These are phyloP conservation scores for Friedmanniomyces endolithicus DNA, from an alignment of 495 filamentous ascomycete species.

Conservation along the genomic window DNA sequence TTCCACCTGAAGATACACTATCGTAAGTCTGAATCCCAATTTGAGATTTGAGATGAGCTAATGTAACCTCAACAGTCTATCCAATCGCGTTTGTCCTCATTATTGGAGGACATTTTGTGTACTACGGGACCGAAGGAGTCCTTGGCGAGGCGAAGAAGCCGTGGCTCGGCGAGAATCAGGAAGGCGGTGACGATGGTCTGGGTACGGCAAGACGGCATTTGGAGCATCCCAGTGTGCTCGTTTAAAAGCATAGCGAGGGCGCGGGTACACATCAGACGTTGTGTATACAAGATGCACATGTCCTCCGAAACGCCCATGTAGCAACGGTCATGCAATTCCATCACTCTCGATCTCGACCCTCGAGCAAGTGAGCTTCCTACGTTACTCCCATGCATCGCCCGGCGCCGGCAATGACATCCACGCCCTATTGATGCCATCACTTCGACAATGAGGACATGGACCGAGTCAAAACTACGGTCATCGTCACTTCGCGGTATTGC, in stretches of 20 bases:
- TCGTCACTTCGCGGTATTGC: too few species aligned
- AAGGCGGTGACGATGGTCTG: conserved; percentile 63
- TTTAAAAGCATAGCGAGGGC: conserved; percentile 8
- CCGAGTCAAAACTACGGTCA: too few species aligned
- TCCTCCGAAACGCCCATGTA: too few species aligned
- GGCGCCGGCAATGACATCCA: too few species aligned
- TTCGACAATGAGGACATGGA: too few species aligned
- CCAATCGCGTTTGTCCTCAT: conserved; percentile 91
- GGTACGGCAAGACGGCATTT: conserved; percentile 81
- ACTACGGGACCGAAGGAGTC: conserved; percentile 63
- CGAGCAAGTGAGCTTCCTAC: too few species aligned
- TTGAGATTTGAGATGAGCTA: not conserved
- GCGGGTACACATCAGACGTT: not conserved
- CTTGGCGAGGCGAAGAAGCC: conserved; percentile 90
- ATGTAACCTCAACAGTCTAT: conserved; percentile 42
- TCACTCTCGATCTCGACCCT: too few species aligned
- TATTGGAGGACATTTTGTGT: conserved; percentile 66
- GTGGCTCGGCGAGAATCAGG: conserved; percentile 81
- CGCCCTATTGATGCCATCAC: too few species aligned
- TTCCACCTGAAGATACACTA: conserved; percentile 73
- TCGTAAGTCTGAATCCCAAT: conserved; percentile 18
- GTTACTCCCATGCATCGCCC: too few species aligned
- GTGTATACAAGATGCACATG: too few species aligned
- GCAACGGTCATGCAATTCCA: too few species aligned
- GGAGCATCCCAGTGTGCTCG: conserved; percentile 27